phyloP scores from a whole-genome alignment of 164 flowering plant genomes.

The Stephania cephalantha region DNA sequence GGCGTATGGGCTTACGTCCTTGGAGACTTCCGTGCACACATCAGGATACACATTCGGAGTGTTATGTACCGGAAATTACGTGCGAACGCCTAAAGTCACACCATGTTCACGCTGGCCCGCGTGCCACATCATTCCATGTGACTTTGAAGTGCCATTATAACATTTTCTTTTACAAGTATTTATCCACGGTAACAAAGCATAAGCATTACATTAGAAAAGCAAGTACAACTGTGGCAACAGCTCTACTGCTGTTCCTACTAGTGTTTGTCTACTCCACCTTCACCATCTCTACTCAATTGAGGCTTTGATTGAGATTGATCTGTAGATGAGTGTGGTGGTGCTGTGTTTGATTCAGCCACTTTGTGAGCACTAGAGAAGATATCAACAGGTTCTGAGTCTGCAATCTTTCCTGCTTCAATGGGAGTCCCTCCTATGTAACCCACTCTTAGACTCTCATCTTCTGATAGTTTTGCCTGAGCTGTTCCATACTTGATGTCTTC shows the following conservation, averaged over 20 bases:
- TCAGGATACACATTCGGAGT: too few relatives aligned
- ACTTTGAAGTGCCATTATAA: too few relatives aligned
- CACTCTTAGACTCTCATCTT: constrained; percentile 41
- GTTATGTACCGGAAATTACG: too few relatives aligned
- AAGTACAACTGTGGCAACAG: neutral
- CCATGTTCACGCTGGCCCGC: too few relatives aligned
- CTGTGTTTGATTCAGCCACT: neutral
- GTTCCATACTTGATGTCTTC: constrained; percentile 46
- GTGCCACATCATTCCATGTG: too few relatives aligned
- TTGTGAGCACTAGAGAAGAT: constrained; percentile 27
- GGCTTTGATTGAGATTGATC: neutral
- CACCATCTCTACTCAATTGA: neutral
- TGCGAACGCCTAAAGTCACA: too few relatives aligned
- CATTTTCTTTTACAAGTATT: too few relatives aligned
- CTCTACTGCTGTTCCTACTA: neutral
- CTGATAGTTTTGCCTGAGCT: constrained; percentile 42
- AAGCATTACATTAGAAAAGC: neutral
- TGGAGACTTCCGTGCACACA: too few relatives aligned
- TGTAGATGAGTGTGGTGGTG: neutral
- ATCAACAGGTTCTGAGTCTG: constrained; percentile 48
- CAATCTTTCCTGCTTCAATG: constrained; percentile 55
- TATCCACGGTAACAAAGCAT: neutral
- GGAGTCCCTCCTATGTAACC: constrained; percentile 47
- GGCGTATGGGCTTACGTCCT: too few relatives aligned
- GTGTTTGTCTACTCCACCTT: neutral